Percentiles rank a stretch among this genome's conserved stretches.
Conservation (phyloP, 805 yeast species). For the Myxozyma monticola region DNA sequence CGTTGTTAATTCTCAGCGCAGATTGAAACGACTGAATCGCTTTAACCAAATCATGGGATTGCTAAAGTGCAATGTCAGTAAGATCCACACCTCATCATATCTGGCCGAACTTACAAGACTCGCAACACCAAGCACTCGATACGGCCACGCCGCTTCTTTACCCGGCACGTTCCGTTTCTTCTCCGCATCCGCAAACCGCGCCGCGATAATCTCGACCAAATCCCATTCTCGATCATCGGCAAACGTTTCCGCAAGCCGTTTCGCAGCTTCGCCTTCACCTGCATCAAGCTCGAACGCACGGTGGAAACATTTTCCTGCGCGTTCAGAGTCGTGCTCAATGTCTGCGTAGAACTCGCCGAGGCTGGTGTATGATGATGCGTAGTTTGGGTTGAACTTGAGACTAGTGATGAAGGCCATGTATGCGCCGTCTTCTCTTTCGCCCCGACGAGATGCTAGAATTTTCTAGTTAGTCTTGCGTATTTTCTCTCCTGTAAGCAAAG, state of each 20-base stretch:
- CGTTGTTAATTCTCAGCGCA: conserved; percentile 66
- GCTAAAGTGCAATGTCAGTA: too few species aligned
- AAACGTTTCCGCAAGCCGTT: conserved; percentile 67
- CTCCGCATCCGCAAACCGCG: conserved; percentile 64
- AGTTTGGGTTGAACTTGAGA: conserved; percentile 60
- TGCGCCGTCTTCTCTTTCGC: conserved; percentile 48
- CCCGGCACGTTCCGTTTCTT: conserved; percentile 34
- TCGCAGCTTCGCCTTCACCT: conserved; percentile 72
- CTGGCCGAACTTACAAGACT: conserved; percentile 54
- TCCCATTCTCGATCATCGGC: conserved; percentile 76
- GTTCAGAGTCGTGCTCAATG: conserved; percentile 54
- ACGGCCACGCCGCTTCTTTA: conserved; percentile 65
- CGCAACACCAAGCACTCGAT: conserved; percentile 78
- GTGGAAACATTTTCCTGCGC: conserved; percentile 84
- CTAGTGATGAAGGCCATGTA: conserved; percentile 57
- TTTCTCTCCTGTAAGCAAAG: not conserved
- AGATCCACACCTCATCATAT: too few species aligned
- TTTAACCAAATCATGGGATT: conserved; percentile 38
- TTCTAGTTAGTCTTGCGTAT: conserved; percentile 33
- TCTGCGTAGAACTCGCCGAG: conserved; percentile 72
- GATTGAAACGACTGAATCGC: conserved; percentile 90
- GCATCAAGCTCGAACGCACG: conserved; percentile 87
- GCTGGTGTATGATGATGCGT: conserved; percentile 79
- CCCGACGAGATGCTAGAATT: conserved; percentile 20
- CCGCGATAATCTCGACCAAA: conserved; percentile 71